A percentile compares a stretch with the other conserved stretches of the same genome.
phyloP scores from a whole-genome alignment of 768 basidiomycete species.

The Podaxis sp. region DNA sequence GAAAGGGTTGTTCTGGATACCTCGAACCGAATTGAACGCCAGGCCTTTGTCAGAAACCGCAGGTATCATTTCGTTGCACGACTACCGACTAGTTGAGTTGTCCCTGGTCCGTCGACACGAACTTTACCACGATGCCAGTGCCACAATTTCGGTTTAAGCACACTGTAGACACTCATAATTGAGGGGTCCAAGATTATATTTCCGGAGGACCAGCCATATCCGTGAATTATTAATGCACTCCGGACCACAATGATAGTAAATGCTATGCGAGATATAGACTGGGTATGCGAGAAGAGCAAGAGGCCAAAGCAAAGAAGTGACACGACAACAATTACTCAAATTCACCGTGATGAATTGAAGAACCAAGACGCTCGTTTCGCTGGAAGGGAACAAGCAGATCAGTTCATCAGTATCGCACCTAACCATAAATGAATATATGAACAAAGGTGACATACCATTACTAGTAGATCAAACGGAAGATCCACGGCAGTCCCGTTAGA shows the following conservation, averaged over 20 bases:
- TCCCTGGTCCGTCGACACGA: background rate
- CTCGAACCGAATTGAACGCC: slow-evolving; percentile 1
- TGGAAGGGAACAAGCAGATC: slow-evolving; percentile 29
- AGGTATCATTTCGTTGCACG: slow-evolving; percentile 5
- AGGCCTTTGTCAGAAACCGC: slow-evolving; percentile 5
- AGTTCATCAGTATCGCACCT: slow-evolving; percentile 19
- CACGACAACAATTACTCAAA: background rate
- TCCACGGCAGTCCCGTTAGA: slow-evolving; percentile 10
- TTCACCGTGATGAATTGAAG: slow-evolving; percentile 73
- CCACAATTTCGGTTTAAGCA: background rate
- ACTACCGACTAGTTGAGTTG: background rate
- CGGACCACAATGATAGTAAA: slow-evolving; percentile 7
- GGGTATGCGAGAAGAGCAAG: slow-evolving; percentile 22
- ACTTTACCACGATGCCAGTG: background rate
- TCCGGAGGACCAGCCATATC: background rate
- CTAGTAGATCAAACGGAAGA: slow-evolving; percentile 15
- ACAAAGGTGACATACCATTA: slow-evolving; percentile 24
- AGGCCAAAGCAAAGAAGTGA: slow-evolving; percentile 9
- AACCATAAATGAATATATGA: slow-evolving; percentile 19
- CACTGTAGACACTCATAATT: background rate
- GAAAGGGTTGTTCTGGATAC: background rate
- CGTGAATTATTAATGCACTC: slow-evolving; percentile 10
- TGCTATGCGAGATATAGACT: slow-evolving; percentile 26
- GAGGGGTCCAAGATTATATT: background rate
- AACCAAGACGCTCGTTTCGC: slow-evolving; percentile 94